Conservation (phyloP, 176 grass and related monocot species). For the Pharus latifolius region DNA sequence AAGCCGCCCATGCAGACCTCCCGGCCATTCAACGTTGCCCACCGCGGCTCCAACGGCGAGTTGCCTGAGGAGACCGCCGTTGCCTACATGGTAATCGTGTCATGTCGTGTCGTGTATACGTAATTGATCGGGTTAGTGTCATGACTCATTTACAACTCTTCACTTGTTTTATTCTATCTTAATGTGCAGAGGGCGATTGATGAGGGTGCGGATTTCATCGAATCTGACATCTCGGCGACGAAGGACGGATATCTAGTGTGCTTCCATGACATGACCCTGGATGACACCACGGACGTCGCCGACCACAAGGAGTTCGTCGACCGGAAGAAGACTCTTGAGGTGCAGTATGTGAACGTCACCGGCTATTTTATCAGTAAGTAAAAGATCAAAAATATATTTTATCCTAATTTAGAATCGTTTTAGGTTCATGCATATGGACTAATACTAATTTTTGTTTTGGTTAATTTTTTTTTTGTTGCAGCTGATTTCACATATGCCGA, state of each 20-base stretch:
- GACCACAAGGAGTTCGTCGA: constrained; percentile 29
- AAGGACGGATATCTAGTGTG: constrained; percentile 46
- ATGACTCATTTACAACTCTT: too few species aligned
- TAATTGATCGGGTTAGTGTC: too few species aligned
- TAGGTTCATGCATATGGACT: too few species aligned
- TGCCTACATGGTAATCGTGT: constrained; percentile 31
- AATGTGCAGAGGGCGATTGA: constrained; percentile 29
- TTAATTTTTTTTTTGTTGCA: too few species aligned
- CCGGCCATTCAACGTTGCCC: constrained; percentile 43
- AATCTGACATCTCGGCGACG: constrained; percentile 37
- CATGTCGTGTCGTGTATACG: too few species aligned
- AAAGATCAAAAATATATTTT: too few species aligned
- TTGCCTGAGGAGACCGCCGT: constrained; percentile 44
- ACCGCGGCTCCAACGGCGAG: constrained; percentile 46
- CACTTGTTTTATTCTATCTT: too few species aligned
- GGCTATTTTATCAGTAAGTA: constrained; percentile 30
- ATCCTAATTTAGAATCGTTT: too few species aligned
- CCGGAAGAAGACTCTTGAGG: constrained; percentile 30
- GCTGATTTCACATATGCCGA: too few species aligned
- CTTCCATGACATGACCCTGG: constrained; percentile 46
- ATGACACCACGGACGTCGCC: constrained; percentile 34
- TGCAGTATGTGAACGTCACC: constrained; percentile 41
- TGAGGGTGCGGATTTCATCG: constrained; percentile 54
- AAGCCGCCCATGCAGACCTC: constrained; percentile 27
- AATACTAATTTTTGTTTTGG: too few species aligned